phyloP scores from a whole-genome alignment of 169 alveolate species.

The Plasmodium sp. region DNA sequence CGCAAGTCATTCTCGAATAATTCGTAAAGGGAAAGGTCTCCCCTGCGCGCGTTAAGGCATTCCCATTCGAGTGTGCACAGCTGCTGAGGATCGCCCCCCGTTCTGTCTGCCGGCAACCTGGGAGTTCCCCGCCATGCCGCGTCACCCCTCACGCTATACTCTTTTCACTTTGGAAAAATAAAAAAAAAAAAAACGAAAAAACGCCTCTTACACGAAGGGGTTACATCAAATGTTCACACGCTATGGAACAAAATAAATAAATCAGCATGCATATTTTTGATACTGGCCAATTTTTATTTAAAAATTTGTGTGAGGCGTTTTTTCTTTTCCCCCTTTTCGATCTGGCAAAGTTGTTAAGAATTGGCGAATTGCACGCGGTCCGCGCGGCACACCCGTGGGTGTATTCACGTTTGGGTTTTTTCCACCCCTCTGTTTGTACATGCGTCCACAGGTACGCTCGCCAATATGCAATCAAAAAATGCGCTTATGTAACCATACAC shows the following conservation, averaged over 20 bases:
- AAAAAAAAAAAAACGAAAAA: background rate
- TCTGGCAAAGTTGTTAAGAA: background rate
- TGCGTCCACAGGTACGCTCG: background rate
- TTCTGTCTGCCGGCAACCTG: background rate
- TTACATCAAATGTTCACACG: background rate
- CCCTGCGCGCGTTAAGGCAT: background rate
- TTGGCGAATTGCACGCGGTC: background rate
- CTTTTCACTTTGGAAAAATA: background rate
- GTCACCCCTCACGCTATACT: background rate
- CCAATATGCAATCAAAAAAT: background rate
- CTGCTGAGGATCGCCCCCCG: background rate
- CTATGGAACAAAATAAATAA: background rate
- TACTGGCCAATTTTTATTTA: background rate
- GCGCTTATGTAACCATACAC: background rate
- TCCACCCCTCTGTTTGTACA: background rate
- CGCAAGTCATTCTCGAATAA: background rate
- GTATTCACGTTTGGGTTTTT: background rate
- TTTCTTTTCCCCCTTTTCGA: background rate
- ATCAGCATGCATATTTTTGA: background rate
- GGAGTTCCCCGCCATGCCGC: background rate
- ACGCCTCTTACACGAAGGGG: background rate
- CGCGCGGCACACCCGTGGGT: background rate
- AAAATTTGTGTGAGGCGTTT: background rate
- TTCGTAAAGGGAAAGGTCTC: background rate
- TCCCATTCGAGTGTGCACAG: background rate